Evolutionary conservation across 2,329 filamentous ascomycete genomes (phyloP).

Genomic region (Hymenoscyphus fructigenus): DNA sequence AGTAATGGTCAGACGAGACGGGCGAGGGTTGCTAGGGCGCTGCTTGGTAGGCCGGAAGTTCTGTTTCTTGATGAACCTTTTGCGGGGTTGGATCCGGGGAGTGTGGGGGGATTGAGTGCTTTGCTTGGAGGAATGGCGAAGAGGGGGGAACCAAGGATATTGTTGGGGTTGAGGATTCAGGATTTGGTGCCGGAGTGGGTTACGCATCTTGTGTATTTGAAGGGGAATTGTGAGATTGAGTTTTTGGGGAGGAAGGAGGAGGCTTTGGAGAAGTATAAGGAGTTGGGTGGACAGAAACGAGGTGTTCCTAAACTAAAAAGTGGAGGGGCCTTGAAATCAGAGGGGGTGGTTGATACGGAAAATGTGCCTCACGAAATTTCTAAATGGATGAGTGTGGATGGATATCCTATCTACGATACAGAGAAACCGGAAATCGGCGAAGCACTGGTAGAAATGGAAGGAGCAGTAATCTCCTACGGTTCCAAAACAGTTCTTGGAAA

Average conservation of each 20-base stretch:
- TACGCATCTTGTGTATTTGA: slow-evolving; percentile 75
- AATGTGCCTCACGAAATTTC: neutral
- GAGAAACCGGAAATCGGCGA: slow-evolving; percentile 50
- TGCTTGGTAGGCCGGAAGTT: slow-evolving; percentile 76
- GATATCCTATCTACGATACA: slow-evolving; percentile 25
- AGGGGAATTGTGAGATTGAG: slow-evolving; percentile 63
- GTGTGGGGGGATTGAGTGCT: slow-evolving; percentile 67
- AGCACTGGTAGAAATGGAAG: slow-evolving; percentile 80
- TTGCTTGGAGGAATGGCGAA: slow-evolving; percentile 69
- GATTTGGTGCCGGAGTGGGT: slow-evolving; percentile 89
- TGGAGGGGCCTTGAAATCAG: slow-evolving; percentile 34
- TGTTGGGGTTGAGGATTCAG: slow-evolving; percentile 79
- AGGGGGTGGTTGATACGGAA: neutral
- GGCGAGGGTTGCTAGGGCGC: slow-evolving; percentile 81
- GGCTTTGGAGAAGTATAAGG: slow-evolving; percentile 44
- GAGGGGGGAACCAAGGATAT: slow-evolving; percentile 65
- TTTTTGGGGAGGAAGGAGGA: slow-evolving; percentile 63
- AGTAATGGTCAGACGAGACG: slow-evolving; percentile 92
- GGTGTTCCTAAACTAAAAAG: neutral
- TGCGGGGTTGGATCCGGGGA: slow-evolving; percentile 90
- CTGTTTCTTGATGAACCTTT: slow-evolving; percentile 91
- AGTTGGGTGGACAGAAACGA: too few relatives aligned
- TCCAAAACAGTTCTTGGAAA: slow-evolving; percentile 75
- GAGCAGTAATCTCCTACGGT: slow-evolving; percentile 79
- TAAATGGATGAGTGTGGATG: slow-evolving; percentile 19